Percentiles rank a stretch among this genome's conserved stretches.
These are phyloP conservation scores for Gymnopilus dilepis DNA, from an alignment of 768 basidiomycete genomes.

Conservation along the genomic window DNA sequence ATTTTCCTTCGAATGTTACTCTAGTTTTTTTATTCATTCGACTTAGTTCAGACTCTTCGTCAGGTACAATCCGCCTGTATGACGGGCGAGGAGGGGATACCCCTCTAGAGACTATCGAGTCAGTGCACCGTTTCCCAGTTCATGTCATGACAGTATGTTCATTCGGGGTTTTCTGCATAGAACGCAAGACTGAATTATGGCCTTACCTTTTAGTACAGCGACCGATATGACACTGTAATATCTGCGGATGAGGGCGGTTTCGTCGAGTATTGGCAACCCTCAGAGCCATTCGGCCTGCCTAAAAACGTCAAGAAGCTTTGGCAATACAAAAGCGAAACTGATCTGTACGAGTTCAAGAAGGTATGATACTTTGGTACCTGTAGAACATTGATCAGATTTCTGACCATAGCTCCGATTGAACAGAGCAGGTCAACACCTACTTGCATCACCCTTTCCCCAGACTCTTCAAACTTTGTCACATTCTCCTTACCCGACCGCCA, in stretches of 20 bases:
- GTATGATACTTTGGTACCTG: too few species aligned
- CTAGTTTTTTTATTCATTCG: conserved; percentile 19
- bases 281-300: conserved; percentile 86
- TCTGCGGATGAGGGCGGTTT: conserved; percentile 96
- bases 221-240: conserved; percentile 87
- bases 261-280: conserved; percentile 94
- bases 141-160: conserved; percentile 85
- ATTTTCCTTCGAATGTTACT: not conserved
- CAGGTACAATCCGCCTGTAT: conserved; percentile 83
- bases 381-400: not conserved
- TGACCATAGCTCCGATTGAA: not conserved
- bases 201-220: conserved; percentile 71
- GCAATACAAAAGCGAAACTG: conserved; percentile 90
- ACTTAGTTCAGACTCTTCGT: conserved; percentile 75
- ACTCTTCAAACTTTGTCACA: conserved; percentile 88
- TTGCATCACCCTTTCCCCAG: conserved; percentile 89
- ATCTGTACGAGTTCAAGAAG: conserved; percentile 98
- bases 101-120: conserved; percentile 77
- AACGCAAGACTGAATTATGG: conserved; percentile 1
- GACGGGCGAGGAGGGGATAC: conserved; percentile 88
- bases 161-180: not conserved
- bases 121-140: conserved; percentile 86
- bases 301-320: conserved; percentile 80
- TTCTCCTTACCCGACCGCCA: conserved; percentile 94
- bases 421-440: conserved; percentile 93